These are phyloP conservation scores for Dactylellina parvicollis DNA, from an alignment of 2,329 filamentous ascomycete species.

Conservation along the genomic window DNA sequence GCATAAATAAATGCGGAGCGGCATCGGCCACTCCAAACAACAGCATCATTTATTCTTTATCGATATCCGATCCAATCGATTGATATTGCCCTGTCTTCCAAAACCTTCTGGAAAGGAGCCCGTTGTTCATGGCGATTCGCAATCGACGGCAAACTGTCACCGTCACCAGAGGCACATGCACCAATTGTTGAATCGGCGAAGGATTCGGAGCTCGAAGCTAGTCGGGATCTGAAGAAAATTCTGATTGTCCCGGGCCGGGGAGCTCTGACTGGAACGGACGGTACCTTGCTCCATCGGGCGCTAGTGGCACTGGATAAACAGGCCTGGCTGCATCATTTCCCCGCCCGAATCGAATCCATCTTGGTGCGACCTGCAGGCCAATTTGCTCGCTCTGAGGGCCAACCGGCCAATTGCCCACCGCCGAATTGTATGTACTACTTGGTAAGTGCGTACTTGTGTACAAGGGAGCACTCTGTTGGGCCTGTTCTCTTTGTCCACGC, in stretches of 20 bases:
- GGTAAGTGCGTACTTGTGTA: background rate
- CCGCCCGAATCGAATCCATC: constrained; percentile 39
- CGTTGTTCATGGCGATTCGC: background rate
- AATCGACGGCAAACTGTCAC: background rate
- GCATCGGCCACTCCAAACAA: constrained; percentile 24
- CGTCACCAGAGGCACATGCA: too few relatives aligned
- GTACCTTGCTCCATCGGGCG: constrained; percentile 47
- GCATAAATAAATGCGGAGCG: background rate
- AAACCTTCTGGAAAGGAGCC: background rate
- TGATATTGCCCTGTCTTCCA: background rate
- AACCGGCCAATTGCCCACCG: constrained; percentile 26
- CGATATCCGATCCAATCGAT: constrained; percentile 2
- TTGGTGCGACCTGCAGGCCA: constrained; percentile 36
- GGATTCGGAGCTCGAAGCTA: constrained; percentile 28
- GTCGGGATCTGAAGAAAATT: constrained; percentile 41
- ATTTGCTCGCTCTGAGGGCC: background rate
- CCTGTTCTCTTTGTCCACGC: constrained; percentile 22
- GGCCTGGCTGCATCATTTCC: constrained; percentile 26
- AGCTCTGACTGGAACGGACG: constrained; percentile 29
- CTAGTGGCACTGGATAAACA: constrained; percentile 43
- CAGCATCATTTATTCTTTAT: background rate
- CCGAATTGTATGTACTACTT: constrained; percentile 29
- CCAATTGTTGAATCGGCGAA: constrained; percentile 31
- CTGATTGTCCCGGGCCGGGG: constrained; percentile 34
- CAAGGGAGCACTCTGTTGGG: background rate